Base-by-base conservation (phyloP, 352 stramenopile genomes). In the Halophytophthora polymorphica region DNA sequence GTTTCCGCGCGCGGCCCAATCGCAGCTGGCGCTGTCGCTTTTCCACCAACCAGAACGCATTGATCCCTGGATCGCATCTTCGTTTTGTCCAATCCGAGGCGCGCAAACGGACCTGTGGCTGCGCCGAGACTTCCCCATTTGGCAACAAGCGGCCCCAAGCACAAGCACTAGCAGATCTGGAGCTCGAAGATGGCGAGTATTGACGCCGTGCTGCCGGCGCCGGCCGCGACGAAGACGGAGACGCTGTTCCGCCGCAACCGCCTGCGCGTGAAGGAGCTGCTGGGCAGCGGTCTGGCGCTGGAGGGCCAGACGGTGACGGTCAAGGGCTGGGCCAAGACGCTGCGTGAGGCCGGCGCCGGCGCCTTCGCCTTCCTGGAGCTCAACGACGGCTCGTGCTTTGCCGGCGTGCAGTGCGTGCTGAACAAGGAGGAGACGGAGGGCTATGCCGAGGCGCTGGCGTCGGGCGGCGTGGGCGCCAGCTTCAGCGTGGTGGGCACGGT, bases 361-460 rank as follows among this genome's bases (percentile, higher is more conserved):
- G 76, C 90, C 35, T 85, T 98, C 39, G 73, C 93, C 38, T 98
- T 98, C 65, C 66, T 98, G 29, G 92, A 97, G 69, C 61, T 98
- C 40, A 98, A 96, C 70, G 96, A 98, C 61, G 96, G 96, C 46
- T 98, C 90, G 44, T 90, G 72, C 64, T 85, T 93, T 45, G 64
- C 69, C 33, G 83, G 77, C 6, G 59, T 98, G 45, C 93, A 98
- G 78, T 83, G 94, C 47, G 79, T 96, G 25, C 84, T 93, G 65
- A 83, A 80, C 46, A 71, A 73, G 35, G 73, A 79, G 19, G 81
- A 83, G 44, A 94, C 77, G 0, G 74, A 85, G 52, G 87, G 83
- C 29, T 97, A 96, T 56, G 75, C 71, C n/a, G 71, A 66, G 8
- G 73, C 86, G 17, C 56, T 96, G 17, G 66, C 72, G 39, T 94